These are phyloP conservation scores for Huntiella savannae DNA, from an alignment of 2,329 filamentous ascomycete species.

Conservation along the genomic window DNA sequence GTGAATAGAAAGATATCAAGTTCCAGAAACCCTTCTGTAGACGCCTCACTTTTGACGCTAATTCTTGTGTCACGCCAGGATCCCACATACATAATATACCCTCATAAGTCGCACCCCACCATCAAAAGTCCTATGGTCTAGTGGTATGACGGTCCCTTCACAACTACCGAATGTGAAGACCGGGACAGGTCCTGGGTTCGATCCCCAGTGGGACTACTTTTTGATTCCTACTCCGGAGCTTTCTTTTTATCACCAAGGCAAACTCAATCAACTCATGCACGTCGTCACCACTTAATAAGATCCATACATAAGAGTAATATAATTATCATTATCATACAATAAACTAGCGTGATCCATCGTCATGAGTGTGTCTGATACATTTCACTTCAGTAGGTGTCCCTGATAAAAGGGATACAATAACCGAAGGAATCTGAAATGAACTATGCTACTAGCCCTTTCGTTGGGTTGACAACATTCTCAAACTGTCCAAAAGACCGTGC, in stretches of 20 bases:
- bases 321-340: slow-evolving; percentile 6
- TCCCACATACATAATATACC: neutral
- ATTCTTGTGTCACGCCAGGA: neutral
- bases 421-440: too few relatives aligned
- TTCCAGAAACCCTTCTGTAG: too few relatives aligned
- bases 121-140: slow-evolving; percentile 18
- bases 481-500: neutral
- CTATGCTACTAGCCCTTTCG: too few relatives aligned
- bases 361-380: too few relatives aligned
- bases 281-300: neutral
- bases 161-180: neutral
- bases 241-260: neutral
- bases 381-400: too few relatives aligned
- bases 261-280: neutral
- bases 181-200: slow-evolving; percentile 12
- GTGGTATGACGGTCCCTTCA: slow-evolving; percentile 12
- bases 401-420: too few relatives aligned
- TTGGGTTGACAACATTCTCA: too few relatives aligned
- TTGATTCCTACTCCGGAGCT: neutral
- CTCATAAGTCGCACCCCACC: too few relatives aligned
- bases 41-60: too few relatives aligned
- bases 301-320: neutral
- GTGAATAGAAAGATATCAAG: neutral
- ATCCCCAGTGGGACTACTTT: slow-evolving; percentile 11
- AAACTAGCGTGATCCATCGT: neutral